phyloP scores from a whole-genome alignment of 1,139 yeast species.

The Groenewaldozyma sp. region DNA sequence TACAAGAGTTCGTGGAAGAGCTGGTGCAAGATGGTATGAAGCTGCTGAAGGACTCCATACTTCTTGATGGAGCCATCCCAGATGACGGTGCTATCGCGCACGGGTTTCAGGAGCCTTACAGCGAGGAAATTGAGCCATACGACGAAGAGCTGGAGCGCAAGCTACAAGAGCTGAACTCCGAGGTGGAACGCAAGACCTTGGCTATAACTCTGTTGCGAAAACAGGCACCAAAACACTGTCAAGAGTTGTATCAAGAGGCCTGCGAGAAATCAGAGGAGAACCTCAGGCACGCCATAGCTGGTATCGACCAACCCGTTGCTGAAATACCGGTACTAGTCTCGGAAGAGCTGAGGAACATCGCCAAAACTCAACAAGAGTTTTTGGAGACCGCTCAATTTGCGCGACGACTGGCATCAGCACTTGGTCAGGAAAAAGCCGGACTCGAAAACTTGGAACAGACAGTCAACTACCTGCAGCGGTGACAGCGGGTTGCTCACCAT shows the following conservation, averaged over 20 bases:
- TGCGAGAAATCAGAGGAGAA: neutral
- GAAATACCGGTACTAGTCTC: conserved; percentile 1
- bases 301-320: neutral
- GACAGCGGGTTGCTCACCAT: too few relatives aligned
- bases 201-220: conserved; percentile 42
- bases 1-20: conserved; percentile 35
- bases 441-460: too few relatives aligned
- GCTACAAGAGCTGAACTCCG: conserved; percentile 39
- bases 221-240: conserved; percentile 33
- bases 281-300: neutral
- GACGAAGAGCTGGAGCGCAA: conserved; percentile 44
- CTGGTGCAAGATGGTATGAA: conserved; percentile 44
- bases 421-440: too few relatives aligned
- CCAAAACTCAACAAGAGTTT: neutral
- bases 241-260: conserved; percentile 5
- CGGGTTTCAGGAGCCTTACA: conserved; percentile 13
- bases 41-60: conserved; percentile 40
- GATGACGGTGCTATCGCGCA: conserved; percentile 12
- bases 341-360: neutral
- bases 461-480: too few relatives aligned
- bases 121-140: conserved; percentile 43
- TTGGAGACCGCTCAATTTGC: neutral
- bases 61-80: conserved; percentile 34
- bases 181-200: conserved; percentile 45
- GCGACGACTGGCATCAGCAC: too few relatives aligned